Base-by-base conservation (phyloP, 805 yeast species). In the Saccharomycopsis oosterbeekiorum region DNA sequence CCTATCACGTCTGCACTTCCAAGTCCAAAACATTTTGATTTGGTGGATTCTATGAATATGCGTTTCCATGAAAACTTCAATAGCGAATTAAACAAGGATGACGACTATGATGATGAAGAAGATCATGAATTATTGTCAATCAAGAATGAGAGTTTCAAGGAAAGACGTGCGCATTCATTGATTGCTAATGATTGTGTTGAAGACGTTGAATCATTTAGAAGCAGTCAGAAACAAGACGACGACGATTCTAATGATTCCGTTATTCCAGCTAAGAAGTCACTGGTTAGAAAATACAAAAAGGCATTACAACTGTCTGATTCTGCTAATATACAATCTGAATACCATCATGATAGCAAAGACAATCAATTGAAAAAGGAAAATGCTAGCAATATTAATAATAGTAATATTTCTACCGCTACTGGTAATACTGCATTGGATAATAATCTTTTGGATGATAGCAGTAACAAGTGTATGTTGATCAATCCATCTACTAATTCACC, bases 401-500 rank as follows among this genome's bases (percentile, higher is more conserved):
- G 41, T 41, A 40, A 42, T 12, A 41, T 3, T 14, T 8, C 41
- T 2, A n/a, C 21, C 12, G 15, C 19, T 26, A 24, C 2, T 11
- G 24, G 19, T 53, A 53, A 53, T 34, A 29, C 21, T 17, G n/a
- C 41, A 19, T n/a, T 34, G 11, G 19, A 29, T 34, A 43, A 42
- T 29, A 41, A 42, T 29, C 10, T 39, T 11, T 62, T 60, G 0
- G 76, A 75, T 62, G 86, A 58, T 19, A 42, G 19, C 9, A 55
- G 61, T 12, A 61, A 86, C 66, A 78, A 81, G 64, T 86, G 92
- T 70, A 76, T 74, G 60, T 75, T 85, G 71, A 72, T 79, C 10
- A 84, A 84, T 67, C 86, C 89, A 4, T 70, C 80, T 34, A 82
- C 88, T 0, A 84, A 87, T 17, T 70, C 76, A 64, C 81, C 83